phyloP scores from a whole-genome alignment of 768 basidiomycete species.

The Russula vinacea region DNA sequence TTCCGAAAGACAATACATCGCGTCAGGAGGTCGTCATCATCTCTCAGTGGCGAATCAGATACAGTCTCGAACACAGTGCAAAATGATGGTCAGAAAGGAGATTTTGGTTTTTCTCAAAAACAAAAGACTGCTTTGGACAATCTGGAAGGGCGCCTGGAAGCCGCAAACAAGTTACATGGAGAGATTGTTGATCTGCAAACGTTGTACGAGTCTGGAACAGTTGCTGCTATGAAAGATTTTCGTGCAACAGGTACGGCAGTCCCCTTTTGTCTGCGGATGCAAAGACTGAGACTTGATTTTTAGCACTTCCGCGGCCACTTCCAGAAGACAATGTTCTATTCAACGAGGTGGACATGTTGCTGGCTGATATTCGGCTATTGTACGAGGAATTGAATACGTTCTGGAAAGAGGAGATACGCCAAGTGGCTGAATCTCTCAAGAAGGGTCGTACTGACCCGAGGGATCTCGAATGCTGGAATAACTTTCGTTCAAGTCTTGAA shows the following conservation, averaged over 20 bases:
- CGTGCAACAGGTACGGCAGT: background rate
- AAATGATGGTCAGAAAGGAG: slow-evolving; percentile 31
- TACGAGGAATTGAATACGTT: slow-evolving; percentile 3
- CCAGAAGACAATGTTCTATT: background rate
- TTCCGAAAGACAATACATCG: slow-evolving; percentile 19
- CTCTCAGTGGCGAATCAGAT: slow-evolving; percentile 5
- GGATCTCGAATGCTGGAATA: slow-evolving; percentile 5
- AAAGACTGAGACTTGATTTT: background rate
- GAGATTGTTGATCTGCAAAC: background rate
- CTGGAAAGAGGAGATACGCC: background rate
- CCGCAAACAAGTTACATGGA: background rate
- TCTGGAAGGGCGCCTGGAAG: background rate
- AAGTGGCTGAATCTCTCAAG: background rate
- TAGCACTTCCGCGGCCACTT: background rate
- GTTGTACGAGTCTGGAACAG: background rate
- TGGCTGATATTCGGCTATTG: background rate
- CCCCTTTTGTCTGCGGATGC: background rate
- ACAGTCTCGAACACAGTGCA: background rate
- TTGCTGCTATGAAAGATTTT: background rate
- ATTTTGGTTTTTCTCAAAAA: slow-evolving; percentile 33
- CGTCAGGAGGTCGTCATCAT: slow-evolving; percentile 10
- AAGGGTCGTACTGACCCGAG: background rate
- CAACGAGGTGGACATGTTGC: background rate
- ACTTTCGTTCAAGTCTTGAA: background rate
- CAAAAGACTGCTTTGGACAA: too few relatives aligned